Evolutionary conservation across 139 green algal genomes (phyloP), one percentile per base, ranked within the genome.

Genomic region (Volvox reticuliferus): DNA sequence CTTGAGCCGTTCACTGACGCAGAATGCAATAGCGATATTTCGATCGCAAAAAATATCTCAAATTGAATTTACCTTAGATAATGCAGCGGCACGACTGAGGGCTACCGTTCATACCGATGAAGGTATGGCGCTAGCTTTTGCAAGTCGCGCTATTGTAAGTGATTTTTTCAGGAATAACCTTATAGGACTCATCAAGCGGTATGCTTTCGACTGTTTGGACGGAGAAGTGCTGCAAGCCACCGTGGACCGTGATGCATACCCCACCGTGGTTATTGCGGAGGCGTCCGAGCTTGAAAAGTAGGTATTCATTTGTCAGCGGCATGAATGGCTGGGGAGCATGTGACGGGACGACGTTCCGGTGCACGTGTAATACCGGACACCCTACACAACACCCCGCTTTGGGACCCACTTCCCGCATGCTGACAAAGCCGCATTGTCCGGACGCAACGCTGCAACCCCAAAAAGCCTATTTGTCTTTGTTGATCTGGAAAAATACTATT

Each of bases 181-280:
- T 24, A 73, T 12, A 97, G 96, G 96, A 16, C 91, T 98, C 71
- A 26, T 93, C 22, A 98, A 98, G 93, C 92, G 85, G 12, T 98
- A 95, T 80, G 82, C 68, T 14, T 82, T 97, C 28, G 89, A 94
- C n/a, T 93, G 88, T 65, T 89, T 94, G 71, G 92, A 96, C 12
- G 75, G 91, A 1, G 95, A 98, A 71, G 94, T 97, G 32, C 92
- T 97, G 79, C 91, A 95, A 67, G 95, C 96, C 19, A 95, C 88
- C 17, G 90, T 98, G n/a, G 94, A 98, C 83, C 91, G 91, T 36
- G 93, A 97, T 17, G 82, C 71, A 12, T 95, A 95, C 82, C 93
- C 96, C 14, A 94, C 94, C 19, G 87, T 83, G 16, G 91, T 98
- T 0, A 83, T 96, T 0, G 96, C 94, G 19, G 93, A 96, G 50